Evolutionary conservation across 768 basidiomycete genomes (phyloP).

Genomic region (Podaxis carcinomalis): DNA sequence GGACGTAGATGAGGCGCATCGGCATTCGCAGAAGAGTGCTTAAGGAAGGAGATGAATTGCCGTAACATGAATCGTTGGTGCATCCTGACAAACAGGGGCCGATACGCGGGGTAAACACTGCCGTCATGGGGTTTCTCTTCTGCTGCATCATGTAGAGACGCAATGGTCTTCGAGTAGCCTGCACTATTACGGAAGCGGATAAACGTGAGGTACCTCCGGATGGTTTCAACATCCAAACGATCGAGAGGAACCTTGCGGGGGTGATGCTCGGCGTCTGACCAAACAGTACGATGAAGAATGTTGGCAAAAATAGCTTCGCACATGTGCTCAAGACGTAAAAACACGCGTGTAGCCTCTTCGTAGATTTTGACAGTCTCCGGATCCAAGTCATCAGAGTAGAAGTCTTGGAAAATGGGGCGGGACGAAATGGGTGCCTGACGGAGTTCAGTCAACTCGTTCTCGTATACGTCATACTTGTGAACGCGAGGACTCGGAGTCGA

Average conservation of each 20-base stretch:
- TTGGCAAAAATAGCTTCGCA: slow-evolving; percentile 34
- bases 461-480: slow-evolving; percentile 50
- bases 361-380: slow-evolving; percentile 31
- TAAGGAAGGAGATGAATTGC: slow-evolving; percentile 28
- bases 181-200: slow-evolving; percentile 54
- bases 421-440: slow-evolving; percentile 28
- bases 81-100: slow-evolving; percentile 25
- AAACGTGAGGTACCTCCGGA: slow-evolving; percentile 50
- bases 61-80: slow-evolving; percentile 28
- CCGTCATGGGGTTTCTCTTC: slow-evolving; percentile 17
- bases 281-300: slow-evolving; percentile 29
- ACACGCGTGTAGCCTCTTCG: slow-evolving; percentile 38
- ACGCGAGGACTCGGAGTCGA: slow-evolving; percentile 26
- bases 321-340: slow-evolving; percentile 37
- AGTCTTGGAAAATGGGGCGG: slow-evolving; percentile 39
- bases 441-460: slow-evolving; percentile 45
- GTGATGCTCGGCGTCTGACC: slow-evolving; percentile 16
- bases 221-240: slow-evolving; percentile 26
- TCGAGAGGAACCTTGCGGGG: slow-evolving; percentile 24
- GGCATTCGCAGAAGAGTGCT: slow-evolving; percentile 18
- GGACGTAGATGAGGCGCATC: slow-evolving; percentile 10
- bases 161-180: slow-evolving; percentile 37
- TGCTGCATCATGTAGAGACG: slow-evolving; percentile 21
- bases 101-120: slow-evolving; percentile 24
- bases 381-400: slow-evolving; percentile 29